Base-by-base conservation (phyloP, 2,329 filamentous ascomycete species). In the Graphiopsis chlorocephala region DNA sequence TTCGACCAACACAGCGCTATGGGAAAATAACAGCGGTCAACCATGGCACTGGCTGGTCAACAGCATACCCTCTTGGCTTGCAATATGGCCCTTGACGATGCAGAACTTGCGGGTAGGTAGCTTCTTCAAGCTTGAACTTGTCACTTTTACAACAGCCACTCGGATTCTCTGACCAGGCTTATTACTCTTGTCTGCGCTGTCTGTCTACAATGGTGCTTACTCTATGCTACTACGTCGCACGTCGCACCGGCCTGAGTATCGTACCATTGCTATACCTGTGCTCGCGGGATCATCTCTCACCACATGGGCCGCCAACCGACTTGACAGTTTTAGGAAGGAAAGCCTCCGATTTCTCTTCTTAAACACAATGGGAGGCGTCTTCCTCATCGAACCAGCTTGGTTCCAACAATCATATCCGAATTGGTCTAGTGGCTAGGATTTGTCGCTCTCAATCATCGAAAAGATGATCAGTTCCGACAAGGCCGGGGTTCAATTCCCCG, bases 391-490 rank as follows among this genome's bases (percentile, higher is more conserved):
- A 31, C 26, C 15, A 31, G 29, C 29, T 10, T 20, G 11, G 15
- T 53, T 53, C 50, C 0, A 31, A 25, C n/a, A 45, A 45, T 6
- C 14, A 35, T 10, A 56, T 56, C 53, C 53, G 53, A 56, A 35
- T 35, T 56, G 53, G 53, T 56, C 53, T 56, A 56, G 53, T 56
- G 53, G 53, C 53, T 56, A 56, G 53, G 53, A 56, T 56, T 56
- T 56, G 53, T 56, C 53, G 53, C 53, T 56, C 53, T 56, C 53
- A 56, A 35, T 56, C 53, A 56, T 56, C 31, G 53, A 35, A 56
- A 56, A 38, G 20, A 56, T 56, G 53, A 56, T 38, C 53, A 56
- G 53, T 56, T 35, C 53, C 53, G 53, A 56, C 53, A 56, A 56
- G 53, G 53, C 53, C 53, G 53, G 53, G 53, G 53, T 56, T 56